Base-by-base conservation (phyloP, 108 stramenopile species). In the Stephanodiscus minutulus region DNA sequence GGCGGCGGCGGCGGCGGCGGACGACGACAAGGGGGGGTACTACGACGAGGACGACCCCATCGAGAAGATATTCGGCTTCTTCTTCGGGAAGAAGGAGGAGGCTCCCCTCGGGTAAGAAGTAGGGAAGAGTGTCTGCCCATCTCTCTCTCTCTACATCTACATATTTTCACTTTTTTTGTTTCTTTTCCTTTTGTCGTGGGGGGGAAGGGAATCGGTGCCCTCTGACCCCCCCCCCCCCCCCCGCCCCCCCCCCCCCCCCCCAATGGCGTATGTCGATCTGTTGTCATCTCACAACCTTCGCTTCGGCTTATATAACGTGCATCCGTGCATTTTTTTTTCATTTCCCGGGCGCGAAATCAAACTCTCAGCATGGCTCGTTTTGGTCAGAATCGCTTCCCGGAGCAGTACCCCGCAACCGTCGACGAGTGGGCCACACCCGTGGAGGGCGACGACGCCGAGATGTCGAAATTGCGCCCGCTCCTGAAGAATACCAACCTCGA, bases 401-500 rank as follows among this genome's bases (percentile, higher is more conserved):
- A 93, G 59, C 94, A 95, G 65, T 95, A 95, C 73, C 94, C 94
- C 7, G 89, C 91, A 3, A 85, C 84, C 0, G 53, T 77, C 12
- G 61, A 78, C 21, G 88, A 91, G 59, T 87, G 86, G 83, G 94
- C 90, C 22, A 86, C 83, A 36, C 88, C 88, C 5, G 70, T 95
- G n/a, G 82, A 78, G 11, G 57, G 72, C 0, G 94, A 95, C 61
- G 70, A 77, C 47, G 59, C 60, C 13, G 92, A 89, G 47, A 83
- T 89, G 87, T 83, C 87, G 53, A 49, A 64, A 24, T 37, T 90
- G 15, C 75, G 94, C 13, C 94, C 94, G 9, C 70, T 95, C 25
- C 65, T 95, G 21, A 91, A 91, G 65, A 92, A 92, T 76, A 95
- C 94, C 22, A 95, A 92, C 63, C 69, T 95, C 39, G 94, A 95